Conservation (phyloP, 208 protist genomes). For the Trypanosoma mega region DNA sequence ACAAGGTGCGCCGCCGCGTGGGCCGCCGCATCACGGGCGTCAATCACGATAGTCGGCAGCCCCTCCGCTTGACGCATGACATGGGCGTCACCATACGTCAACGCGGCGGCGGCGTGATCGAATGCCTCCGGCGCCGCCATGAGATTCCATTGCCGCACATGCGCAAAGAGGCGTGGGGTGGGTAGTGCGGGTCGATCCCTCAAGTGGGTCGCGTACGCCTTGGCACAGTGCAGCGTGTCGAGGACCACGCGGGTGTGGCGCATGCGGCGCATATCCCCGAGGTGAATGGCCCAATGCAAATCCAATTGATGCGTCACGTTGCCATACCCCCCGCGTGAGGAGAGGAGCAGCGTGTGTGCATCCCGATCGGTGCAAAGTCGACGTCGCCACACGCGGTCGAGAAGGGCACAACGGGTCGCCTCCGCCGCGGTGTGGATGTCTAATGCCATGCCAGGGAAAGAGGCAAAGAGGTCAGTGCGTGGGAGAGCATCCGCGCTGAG, state of each 20-base stretch:
- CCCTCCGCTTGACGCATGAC: neutral
- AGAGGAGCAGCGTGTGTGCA: slow-evolving; percentile 39
- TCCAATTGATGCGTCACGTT: slow-evolving; percentile 78
- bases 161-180: slow-evolving; percentile 45
- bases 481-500: slow-evolving; percentile 57
- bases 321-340: slow-evolving; percentile 79
- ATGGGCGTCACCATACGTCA: slow-evolving; percentile 4
- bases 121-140: slow-evolving; percentile 28
- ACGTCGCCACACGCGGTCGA: neutral
- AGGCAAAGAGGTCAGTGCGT: slow-evolving; percentile 44
- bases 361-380: neutral
- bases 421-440: slow-evolving; percentile 18
- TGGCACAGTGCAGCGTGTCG: slow-evolving; percentile 33
- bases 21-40: slow-evolving; percentile 44
- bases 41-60: slow-evolving; percentile 40
- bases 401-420: too few relatives aligned
- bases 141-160: slow-evolving; percentile 47
- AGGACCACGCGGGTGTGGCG: slow-evolving; percentile 53
- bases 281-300: slow-evolving; percentile 64
- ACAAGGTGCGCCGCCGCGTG: slow-evolving; percentile 58
- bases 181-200: slow-evolving; percentile 55
- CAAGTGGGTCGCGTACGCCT: slow-evolving; percentile 40
- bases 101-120: too few relatives aligned
- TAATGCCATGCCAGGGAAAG: slow-evolving; percentile 22
- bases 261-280: slow-evolving; percentile 57